Percentiles rank a stretch among this genome's conserved stretches.
phyloP scores from a whole-genome alignment of 768 basidiomycete species.

The Pluteus cervinus region DNA sequence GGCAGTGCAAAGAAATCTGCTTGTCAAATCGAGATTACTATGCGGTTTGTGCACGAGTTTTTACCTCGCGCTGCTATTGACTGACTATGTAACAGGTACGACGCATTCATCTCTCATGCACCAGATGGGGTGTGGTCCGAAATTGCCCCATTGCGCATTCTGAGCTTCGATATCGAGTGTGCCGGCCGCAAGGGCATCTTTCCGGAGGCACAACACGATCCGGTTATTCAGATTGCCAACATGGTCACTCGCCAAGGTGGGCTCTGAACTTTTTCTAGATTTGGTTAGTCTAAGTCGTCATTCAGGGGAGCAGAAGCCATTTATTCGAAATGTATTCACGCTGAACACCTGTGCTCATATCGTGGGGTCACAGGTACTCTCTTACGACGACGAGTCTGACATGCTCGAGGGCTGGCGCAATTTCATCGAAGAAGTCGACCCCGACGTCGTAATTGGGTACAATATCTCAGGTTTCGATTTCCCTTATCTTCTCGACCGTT shows the following conservation, averaged over 20 bases:
- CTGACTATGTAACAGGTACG: slow-evolving; percentile 45
- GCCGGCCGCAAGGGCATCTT: slow-evolving; percentile 97
- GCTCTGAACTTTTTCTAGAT: neutral
- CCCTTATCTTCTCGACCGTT: slow-evolving; percentile 92
- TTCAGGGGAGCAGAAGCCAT: slow-evolving; percentile 84
- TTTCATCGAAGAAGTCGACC: slow-evolving; percentile 86
- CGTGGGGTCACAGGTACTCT: slow-evolving; percentile 94
- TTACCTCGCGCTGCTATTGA: neutral
- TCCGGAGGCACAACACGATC: slow-evolving; percentile 85
- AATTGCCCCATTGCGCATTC: slow-evolving; percentile 87
- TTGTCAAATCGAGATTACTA: slow-evolving; percentile 84
- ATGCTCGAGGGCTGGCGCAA: slow-evolving; percentile 84
- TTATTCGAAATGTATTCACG: slow-evolving; percentile 95
- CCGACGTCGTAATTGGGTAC: slow-evolving; percentile 95
- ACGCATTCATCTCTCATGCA: slow-evolving; percentile 81
- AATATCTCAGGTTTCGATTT: slow-evolving; percentile 94
- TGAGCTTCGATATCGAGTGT: slow-evolving; percentile 99
- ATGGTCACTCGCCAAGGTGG: slow-evolving; percentile 97
- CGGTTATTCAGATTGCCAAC: slow-evolving; percentile 97
- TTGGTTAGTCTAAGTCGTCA: slow-evolving; percentile 3
- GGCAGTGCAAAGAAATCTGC: slow-evolving; percentile 59
- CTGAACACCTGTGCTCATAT: slow-evolving; percentile 93
- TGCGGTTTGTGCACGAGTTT: slow-evolving; percentile 44
- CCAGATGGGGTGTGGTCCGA: slow-evolving; percentile 92
- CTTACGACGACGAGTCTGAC: slow-evolving; percentile 66